phyloP scores from a whole-genome alignment of 352 stramenopile species.

The Phytophthora brassicae region DNA sequence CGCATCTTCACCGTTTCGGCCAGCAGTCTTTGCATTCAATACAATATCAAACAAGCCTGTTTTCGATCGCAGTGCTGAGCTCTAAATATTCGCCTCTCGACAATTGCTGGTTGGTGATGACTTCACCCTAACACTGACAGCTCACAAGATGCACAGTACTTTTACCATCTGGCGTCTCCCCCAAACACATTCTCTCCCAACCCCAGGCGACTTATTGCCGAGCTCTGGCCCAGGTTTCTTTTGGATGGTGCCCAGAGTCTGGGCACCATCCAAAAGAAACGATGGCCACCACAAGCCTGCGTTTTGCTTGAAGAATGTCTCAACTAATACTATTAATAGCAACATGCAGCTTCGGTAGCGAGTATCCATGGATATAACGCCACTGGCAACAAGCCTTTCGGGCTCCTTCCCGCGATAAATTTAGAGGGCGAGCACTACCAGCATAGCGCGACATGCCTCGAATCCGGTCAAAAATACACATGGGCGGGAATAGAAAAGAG shows the following conservation, averaged over 20 bases:
- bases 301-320: background rate
- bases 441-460: slow-evolving; percentile 26
- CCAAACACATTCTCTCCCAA: slow-evolving; percentile 29
- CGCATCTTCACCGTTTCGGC: slow-evolving; percentile 18
- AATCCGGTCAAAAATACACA: slow-evolving; percentile 34
- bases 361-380: too few species aligned
- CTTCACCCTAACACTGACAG: background rate
- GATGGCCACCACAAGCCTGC: background rate
- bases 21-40: too few species aligned
- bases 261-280: slow-evolving; percentile 6
- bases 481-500: slow-evolving; percentile 20
- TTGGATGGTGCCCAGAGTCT: too few species aligned
- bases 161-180: slow-evolving; percentile 20
- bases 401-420: slow-evolving; percentile 16
- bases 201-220: background rate
- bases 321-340: too few species aligned
- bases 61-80: too few species aligned
- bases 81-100: too few species aligned
- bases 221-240: too few species aligned
- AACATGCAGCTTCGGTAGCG: background rate
- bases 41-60: too few species aligned
- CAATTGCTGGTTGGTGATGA: background rate
- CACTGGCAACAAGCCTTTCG: slow-evolving; percentile 6
- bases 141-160: slow-evolving; percentile 8
- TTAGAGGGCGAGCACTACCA: slow-evolving; percentile 17